Evolutionary conservation across 2,329 filamentous ascomycete genomes (phyloP).

Genomic region (Talaromyces sp.): DNA sequence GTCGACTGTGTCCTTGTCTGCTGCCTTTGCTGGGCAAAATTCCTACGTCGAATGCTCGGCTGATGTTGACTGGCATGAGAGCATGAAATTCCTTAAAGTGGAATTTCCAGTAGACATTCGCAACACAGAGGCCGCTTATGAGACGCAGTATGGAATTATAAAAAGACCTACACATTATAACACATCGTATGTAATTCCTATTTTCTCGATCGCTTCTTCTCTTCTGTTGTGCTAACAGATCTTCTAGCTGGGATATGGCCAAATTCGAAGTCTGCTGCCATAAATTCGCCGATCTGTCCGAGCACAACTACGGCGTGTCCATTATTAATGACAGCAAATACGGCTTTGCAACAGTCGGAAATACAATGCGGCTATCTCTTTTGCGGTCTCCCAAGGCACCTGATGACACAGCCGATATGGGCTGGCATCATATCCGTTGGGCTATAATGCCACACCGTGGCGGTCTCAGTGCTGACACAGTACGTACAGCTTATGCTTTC

Average conservation of each 20-base stretch:
- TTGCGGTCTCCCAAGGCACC: slow-evolving; percentile 87
- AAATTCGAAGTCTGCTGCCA: slow-evolving; percentile 97
- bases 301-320: slow-evolving; percentile 83
- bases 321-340: slow-evolving; percentile 96
- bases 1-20: slow-evolving; percentile 78
- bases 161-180: slow-evolving; percentile 95
- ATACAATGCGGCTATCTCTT: slow-evolving; percentile 82
- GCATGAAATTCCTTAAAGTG: slow-evolving; percentile 97
- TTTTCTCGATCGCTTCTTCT: background rate
- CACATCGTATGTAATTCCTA: slow-evolving; percentile 59
- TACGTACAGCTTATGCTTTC: slow-evolving; percentile 83
- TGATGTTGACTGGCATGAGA: slow-evolving; percentile 93
- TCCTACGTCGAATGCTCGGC: slow-evolving; percentile 75
- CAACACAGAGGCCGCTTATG: slow-evolving; percentile 90
- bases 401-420: slow-evolving; percentile 93
- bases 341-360: slow-evolving; percentile 86
- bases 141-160: slow-evolving; percentile 89
- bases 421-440: slow-evolving; percentile 79
- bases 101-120: slow-evolving; percentile 92
- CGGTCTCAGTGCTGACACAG: slow-evolving; percentile 65
- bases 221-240: slow-evolving; percentile 8
- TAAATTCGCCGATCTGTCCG: slow-evolving; percentile 86
- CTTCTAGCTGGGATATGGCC: slow-evolving; percentile 80
- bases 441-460: slow-evolving; percentile 84
- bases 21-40: slow-evolving; percentile 61